These are phyloP conservation scores for Penicillium desertorum DNA, from an alignment of 495 filamentous ascomycete species.

Conservation along the genomic window DNA sequence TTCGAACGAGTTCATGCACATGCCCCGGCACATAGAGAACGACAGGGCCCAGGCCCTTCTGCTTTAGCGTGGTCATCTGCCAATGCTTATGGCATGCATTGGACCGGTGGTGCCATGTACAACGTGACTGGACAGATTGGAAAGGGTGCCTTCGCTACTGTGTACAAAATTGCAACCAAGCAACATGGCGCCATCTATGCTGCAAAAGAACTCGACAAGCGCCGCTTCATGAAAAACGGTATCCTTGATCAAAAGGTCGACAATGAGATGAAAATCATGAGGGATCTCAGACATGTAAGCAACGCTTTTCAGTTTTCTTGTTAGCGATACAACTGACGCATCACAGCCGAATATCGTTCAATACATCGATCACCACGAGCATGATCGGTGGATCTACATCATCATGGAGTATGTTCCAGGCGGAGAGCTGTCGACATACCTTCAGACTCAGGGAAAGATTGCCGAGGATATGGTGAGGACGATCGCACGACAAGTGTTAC, in stretches of 20 bases:
- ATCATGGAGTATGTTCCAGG: constrained; percentile 92
- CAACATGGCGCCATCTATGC: constrained; percentile 78
- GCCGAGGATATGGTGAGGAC: constrained; percentile 64
- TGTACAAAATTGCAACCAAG: constrained; percentile 80
- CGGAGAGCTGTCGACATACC: constrained; percentile 78
- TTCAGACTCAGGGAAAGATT: constrained; percentile 59
- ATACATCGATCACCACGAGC: constrained; percentile 82
- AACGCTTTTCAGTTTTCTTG: not conserved
- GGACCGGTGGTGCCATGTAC: constrained; percentile 80
- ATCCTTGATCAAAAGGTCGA: constrained; percentile 81
- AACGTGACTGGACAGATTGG: constrained; percentile 79
- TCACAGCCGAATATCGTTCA: constrained; percentile 81
- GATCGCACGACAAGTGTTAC: constrained; percentile 74
- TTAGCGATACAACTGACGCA: not conserved
- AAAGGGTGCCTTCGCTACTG: constrained; percentile 89
- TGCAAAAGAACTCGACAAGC: constrained; percentile 89
- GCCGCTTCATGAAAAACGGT: constrained; percentile 83
- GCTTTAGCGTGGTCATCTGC: constrained; percentile 37
- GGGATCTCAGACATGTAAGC: constrained; percentile 75
- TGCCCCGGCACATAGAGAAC: constrained; percentile 22
- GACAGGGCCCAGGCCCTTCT: constrained; percentile 30
- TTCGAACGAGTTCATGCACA: constrained; percentile 41
- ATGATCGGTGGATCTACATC: constrained; percentile 77
- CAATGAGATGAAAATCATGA: constrained; percentile 95
- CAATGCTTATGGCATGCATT: constrained; percentile 61